These are phyloP conservation scores for Cystoisospora suis DNA, from an alignment of 169 alveolate genomes.

Conservation along the genomic window DNA sequence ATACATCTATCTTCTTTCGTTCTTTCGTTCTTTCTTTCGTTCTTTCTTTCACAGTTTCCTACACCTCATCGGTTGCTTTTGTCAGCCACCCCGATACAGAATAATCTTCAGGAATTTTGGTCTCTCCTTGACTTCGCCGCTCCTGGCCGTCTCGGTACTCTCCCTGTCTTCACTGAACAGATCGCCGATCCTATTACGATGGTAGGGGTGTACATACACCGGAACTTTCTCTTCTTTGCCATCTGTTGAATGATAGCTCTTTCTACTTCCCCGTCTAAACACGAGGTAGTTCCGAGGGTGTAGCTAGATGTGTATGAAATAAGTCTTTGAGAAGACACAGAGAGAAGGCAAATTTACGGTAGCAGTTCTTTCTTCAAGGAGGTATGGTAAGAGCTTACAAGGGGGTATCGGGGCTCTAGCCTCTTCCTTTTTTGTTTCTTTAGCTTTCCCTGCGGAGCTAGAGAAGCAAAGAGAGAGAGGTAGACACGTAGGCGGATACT, in stretches of 20 bases:
- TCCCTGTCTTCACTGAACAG: conserved; percentile 80
- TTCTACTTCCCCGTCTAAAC: too few species aligned
- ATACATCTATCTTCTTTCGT: background rate
- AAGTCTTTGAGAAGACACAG: too few species aligned
- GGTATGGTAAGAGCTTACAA: too few species aligned
- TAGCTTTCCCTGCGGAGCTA: too few species aligned
- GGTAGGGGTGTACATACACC: too few species aligned
- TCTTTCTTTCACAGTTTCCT: conserved; percentile 5
- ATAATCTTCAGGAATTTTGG: conserved; percentile 93
- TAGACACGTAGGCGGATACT: background rate
- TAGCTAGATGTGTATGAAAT: too few species aligned
- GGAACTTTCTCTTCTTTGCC: too few species aligned
- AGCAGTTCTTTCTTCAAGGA: too few species aligned
- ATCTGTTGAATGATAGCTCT: too few species aligned
- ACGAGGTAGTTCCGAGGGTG: too few species aligned
- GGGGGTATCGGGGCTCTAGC: too few species aligned
- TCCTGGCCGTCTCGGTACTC: conserved; percentile 92
- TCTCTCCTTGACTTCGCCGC: conserved; percentile 91
- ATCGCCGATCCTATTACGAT: conserved; percentile 65
- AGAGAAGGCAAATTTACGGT: too few species aligned
- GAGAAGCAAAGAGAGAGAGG: background rate
- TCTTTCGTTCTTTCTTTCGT: background rate
- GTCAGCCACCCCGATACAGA: conserved; percentile 94
- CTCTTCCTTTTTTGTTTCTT: background rate
- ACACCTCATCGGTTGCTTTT: conserved; percentile 82